Base-by-base conservation (phyloP, 768 basidiomycete genomes). In the Psilocybe tampanensis region DNA sequence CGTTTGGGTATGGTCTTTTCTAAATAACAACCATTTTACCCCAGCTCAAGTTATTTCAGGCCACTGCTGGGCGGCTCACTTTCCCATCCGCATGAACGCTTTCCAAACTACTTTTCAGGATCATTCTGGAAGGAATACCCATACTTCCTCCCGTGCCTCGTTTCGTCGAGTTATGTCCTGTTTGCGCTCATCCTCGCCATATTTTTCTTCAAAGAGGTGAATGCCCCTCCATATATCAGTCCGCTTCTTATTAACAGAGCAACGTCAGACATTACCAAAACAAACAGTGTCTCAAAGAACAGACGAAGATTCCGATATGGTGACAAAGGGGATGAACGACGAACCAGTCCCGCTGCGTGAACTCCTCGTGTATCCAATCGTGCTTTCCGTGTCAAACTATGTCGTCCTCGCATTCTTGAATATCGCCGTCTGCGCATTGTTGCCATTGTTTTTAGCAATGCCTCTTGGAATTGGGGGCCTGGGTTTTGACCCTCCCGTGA, bases 61-160 rank as follows among this genome's bases (percentile, higher is more conserved):
- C 90, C 90, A 12, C 70, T 88, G 23, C 72, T 91, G 22, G 90
- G 90, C 41, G 90, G 90, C 2, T 67, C 76, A 12, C 69, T 92
- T 21, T 82, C 89, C 7, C 80, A 76, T 26, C 90, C 90, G 2
- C 77, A 79, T 50, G 86, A 90, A 45, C 84, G 80, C 2, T 90
- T 89, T 64, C 88, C 89, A 1, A 62, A 65, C 9, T 47, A 80
- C 3, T 92, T 92, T 52, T 56, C 74, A 19, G 76, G 73, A 29
- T 64, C 64, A 3, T 88, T 92, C 63, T 82, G 88, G 79, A 79
- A 75, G 61, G 70, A 74, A 23, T 89, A 87, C 67, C 90, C 90
- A 1, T 92, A 92, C 69, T 90, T 92, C 67, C 77, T 92, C 34
- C 84, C 90, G 1, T 91, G 88, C 61, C 50, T 79, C 0, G 76